A percentile compares a stretch with the other conserved stretches of the same genome.
Conservation (phyloP, 345 rosid species). For the Linum lewisii region DNA sequence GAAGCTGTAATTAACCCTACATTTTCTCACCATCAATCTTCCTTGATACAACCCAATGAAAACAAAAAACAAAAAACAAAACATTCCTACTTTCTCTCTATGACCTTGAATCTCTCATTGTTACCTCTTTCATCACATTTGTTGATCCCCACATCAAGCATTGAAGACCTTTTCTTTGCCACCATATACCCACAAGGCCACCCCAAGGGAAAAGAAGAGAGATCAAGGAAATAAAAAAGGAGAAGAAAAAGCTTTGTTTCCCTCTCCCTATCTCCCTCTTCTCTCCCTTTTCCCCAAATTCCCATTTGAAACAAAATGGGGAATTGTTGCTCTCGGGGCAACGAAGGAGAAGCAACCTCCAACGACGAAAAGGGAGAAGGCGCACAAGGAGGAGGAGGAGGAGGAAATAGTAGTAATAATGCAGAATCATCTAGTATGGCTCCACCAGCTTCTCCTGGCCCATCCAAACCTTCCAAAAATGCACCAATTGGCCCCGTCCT, state of each 20-base stretch:
- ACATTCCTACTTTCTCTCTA: background rate
- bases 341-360: background rate
- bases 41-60: background rate
- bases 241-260: background rate
- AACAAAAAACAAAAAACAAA: background rate
- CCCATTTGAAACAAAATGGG: slow-evolving; percentile 1
- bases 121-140: background rate
- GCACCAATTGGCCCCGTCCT: slow-evolving; percentile 46
- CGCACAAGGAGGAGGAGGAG: background rate
- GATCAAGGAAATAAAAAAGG: background rate
- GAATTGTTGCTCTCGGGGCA: slow-evolving; percentile 3
- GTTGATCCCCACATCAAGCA: background rate
- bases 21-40: background rate
- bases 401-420: background rate
- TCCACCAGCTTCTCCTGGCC: background rate
- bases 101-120: background rate
- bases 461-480: background rate
- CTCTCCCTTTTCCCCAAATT: background rate
- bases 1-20: background rate
- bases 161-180: background rate
- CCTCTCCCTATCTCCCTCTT: background rate
- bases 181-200: background rate
- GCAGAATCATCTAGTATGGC: background rate
- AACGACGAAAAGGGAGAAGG: slow-evolving; percentile 3
- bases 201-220: background rate